Percentiles rank a stretch among this genome's conserved stretches.
Evolutionary conservation across 768 basidiomycete genomes (phyloP).

Genomic region (Russula olivacea): DNA sequence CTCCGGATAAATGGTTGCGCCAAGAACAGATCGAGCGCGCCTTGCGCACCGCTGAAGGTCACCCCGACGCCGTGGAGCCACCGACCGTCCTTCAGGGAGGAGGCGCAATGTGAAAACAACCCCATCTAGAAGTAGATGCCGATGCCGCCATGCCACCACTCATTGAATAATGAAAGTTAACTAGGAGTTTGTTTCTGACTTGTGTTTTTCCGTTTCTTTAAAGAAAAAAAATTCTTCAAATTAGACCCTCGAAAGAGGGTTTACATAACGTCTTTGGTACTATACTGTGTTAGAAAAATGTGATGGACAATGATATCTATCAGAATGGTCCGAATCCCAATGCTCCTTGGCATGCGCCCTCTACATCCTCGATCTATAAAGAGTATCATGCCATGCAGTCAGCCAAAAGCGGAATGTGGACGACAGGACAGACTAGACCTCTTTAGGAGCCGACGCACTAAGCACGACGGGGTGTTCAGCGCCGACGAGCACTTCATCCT

Average conservation of each 20-base stretch:
- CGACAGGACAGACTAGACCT: slow-evolving; percentile 46
- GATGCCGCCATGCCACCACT: not conserved
- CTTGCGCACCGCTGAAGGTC: slow-evolving; percentile 31
- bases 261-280: not conserved
- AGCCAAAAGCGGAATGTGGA: not conserved
- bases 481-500: slow-evolving; percentile 77
- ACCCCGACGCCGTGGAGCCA: not conserved
- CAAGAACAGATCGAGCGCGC: slow-evolving; percentile 53
- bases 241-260: slow-evolving; percentile 1
- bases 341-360: slow-evolving; percentile 71
- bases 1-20: slow-evolving; percentile 75
- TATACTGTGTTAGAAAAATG: not conserved
- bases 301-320: slow-evolving; percentile 4
- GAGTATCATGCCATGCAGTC: not conserved
- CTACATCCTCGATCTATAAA: slow-evolving; percentile 59
- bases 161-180: not conserved
- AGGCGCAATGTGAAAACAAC: not conserved
- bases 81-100: not conserved
- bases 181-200: not conserved
- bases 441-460: slow-evolving; percentile 73
- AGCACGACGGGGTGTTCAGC: slow-evolving; percentile 56
- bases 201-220: not conserved
- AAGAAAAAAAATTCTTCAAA: not conserved
- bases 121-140: not conserved
- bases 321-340: slow-evolving; percentile 55